Evolutionary conservation across 1,284 basidiomycete genomes (phyloP).

Genomic region (Trichosporon inkin): DNA sequence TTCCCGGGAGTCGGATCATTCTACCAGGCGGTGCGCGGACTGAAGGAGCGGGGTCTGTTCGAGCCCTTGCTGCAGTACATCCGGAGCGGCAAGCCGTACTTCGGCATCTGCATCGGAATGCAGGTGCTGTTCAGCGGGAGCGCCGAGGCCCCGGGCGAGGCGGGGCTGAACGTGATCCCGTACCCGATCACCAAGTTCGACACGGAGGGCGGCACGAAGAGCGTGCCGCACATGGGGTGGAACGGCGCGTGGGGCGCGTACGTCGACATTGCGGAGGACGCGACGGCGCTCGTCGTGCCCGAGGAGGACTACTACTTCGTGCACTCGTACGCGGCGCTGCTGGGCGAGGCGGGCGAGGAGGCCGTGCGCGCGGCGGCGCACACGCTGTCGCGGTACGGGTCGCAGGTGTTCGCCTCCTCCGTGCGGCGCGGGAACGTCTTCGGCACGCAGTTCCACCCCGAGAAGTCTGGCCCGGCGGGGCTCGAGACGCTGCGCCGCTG

Average conservation of each 20-base stretch:
- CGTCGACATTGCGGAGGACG: constrained; percentile 11
- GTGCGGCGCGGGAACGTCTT: constrained; percentile 84
- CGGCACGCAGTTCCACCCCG: constrained; percentile 96
- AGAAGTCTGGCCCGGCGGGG: constrained; percentile 93
- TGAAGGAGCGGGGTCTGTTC: constrained; percentile 68
- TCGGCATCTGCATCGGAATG: constrained; percentile 98
- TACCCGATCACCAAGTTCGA: constrained; percentile 50
- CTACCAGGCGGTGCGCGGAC: constrained; percentile 75
- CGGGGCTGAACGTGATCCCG: constrained; percentile 52
- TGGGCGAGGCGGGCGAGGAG: constrained; percentile 53
- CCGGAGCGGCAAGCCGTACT: constrained; percentile 84
- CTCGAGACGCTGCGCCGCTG: constrained; percentile 76
- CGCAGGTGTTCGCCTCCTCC: constrained; percentile 84
- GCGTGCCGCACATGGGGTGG: constrained; percentile 99
- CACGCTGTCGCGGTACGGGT: constrained; percentile 86
- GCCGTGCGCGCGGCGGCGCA: constrained; percentile 64
- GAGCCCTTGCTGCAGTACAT: constrained; percentile 82
- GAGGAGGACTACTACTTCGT: constrained; percentile 87
- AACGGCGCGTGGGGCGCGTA: constrained; percentile 59
- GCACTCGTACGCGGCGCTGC: constrained; percentile 77
- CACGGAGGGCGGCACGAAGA: constrained; percentile 55
- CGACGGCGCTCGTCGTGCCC: constrained; percentile 47
- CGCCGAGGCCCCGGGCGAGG: constrained; percentile 57
- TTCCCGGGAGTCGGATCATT: constrained; percentile 99
- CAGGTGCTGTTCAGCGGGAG: constrained; percentile 89